Conservation (phyloP, 192 early-diverging fungal species). For the Jimgerdemannia flammicorona region DNA sequence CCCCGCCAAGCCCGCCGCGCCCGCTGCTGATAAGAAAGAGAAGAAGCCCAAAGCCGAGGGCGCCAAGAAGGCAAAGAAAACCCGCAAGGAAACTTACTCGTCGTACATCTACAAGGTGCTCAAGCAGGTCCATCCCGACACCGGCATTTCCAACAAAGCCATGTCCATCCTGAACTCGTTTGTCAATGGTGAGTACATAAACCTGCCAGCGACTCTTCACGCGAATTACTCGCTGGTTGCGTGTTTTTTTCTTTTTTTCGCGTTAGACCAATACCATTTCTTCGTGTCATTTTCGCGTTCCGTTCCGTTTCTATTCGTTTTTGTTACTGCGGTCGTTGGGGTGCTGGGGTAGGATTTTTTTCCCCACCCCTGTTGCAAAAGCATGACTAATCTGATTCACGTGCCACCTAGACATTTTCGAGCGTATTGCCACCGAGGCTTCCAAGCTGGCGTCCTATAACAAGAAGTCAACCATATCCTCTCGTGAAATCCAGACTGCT, state of each 20-base stretch:
- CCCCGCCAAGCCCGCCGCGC: constrained; percentile 56
- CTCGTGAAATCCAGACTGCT: constrained; percentile 91
- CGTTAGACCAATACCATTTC: too few relatives aligned
- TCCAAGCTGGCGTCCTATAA: constrained; percentile 88
- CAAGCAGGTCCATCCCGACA: constrained; percentile 97
- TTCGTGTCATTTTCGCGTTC: too few relatives aligned
- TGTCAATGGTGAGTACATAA: constrained; percentile 58
- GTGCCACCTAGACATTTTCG: constrained; percentile 70
- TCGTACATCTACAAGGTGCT: constrained; percentile 97
- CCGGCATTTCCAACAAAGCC: constrained; percentile 96
- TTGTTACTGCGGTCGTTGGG: too few relatives aligned
- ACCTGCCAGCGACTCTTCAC: too few relatives aligned
- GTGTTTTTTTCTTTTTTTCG: too few relatives aligned
- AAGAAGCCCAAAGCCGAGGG: constrained; percentile 47
- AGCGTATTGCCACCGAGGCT: constrained; percentile 84
- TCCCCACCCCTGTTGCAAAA: too few relatives aligned
- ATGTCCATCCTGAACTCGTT: constrained; percentile 98
- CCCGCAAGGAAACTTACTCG: constrained; percentile 86
- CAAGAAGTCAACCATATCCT: constrained; percentile 95
- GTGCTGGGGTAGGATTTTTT: too few relatives aligned
- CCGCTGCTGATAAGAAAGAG: constrained; percentile 12
- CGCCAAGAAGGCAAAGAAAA: constrained; percentile 63
- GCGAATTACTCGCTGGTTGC: too few relatives aligned
- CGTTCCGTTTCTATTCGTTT: too few relatives aligned
- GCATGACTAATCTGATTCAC: too few relatives aligned